phyloP scores from a whole-genome alignment of 495 filamentous ascomycete species.

The Trichoderma virens region DNA sequence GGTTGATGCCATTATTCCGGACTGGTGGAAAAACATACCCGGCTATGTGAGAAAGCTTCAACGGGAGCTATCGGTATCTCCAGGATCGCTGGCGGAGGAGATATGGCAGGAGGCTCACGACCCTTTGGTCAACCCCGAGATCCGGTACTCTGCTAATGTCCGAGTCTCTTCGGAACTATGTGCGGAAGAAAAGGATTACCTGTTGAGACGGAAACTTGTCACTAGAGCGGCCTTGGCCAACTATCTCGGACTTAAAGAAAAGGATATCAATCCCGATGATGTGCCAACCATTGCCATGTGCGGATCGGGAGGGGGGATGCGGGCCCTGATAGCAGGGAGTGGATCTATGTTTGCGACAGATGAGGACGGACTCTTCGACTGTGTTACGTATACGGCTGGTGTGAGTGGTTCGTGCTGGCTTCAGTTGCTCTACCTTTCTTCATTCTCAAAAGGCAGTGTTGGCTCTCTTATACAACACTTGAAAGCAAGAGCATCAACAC shows the following conservation, averaged over 20 bases:
- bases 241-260: slow-evolving; percentile 69
- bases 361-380: slow-evolving; percentile 85
- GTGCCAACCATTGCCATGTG: slow-evolving; percentile 88
- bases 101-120: slow-evolving; percentile 91
- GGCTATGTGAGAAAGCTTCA: slow-evolving; percentile 77
- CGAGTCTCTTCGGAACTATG: slow-evolving; percentile 79
- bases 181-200: slow-evolving; percentile 68
- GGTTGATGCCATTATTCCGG: slow-evolving; percentile 63
- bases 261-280: slow-evolving; percentile 85
- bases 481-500: slow-evolving; percentile 72
- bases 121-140: slow-evolving; percentile 75
- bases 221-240: slow-evolving; percentile 64
- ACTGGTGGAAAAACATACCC: slow-evolving; percentile 73
- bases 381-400: slow-evolving; percentile 86
- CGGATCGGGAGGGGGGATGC: slow-evolving; percentile 83
- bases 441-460: slow-evolving; percentile 57
- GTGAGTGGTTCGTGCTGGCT: slow-evolving; percentile 96
- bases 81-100: slow-evolving; percentile 80
- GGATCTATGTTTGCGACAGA: slow-evolving; percentile 74
- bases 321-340: slow-evolving; percentile 82
- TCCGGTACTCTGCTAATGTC: slow-evolving; percentile 67
- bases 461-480: slow-evolving; percentile 69
- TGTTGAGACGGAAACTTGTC: slow-evolving; percentile 53
- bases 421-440: slow-evolving; percentile 83
- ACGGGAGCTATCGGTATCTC: slow-evolving; percentile 74